Conservation (phyloP, 495 filamentous ascomycete species). For the Barbatosphaeria neglecta region DNA sequence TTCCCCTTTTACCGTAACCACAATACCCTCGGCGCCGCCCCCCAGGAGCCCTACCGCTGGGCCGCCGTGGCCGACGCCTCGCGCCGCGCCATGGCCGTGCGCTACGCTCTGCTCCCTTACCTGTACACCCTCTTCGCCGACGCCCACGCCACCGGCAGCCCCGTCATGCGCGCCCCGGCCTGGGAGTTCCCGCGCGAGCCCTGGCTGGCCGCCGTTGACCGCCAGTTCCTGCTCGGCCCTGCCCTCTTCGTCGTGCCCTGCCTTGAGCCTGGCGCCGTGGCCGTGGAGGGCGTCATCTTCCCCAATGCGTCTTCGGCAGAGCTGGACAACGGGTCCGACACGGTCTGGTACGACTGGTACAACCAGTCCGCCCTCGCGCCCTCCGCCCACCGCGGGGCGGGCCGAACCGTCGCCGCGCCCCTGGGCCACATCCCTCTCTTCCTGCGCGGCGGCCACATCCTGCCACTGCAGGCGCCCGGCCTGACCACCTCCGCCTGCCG, state of each 20-base stretch:
- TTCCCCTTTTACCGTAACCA: constrained; percentile 88
- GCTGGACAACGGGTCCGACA: constrained; percentile 37
- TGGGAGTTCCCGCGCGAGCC: constrained; percentile 82
- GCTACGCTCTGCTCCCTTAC: constrained; percentile 66
- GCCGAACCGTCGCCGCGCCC: constrained; percentile 63
- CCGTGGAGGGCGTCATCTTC: constrained; percentile 67
- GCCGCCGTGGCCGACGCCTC: constrained; percentile 52
- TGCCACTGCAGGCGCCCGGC: constrained; percentile 61
- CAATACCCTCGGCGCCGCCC: constrained; percentile 48
- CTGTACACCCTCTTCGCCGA: constrained; percentile 70
- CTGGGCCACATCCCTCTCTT: constrained; percentile 72
- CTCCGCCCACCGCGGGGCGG: constrained; percentile 43
- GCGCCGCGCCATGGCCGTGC: constrained; percentile 58
- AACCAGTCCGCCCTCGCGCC: constrained; percentile 40
- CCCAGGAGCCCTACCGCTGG: constrained; percentile 75
- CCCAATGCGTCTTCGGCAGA: too few relatives aligned
- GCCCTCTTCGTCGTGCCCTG: constrained; percentile 64
- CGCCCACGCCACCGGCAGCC: constrained; percentile 55
- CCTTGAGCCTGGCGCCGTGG: constrained; percentile 50
- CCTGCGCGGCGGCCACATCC: constrained; percentile 55
- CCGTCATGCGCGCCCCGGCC: constrained; percentile 68
- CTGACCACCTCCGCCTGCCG: constrained; percentile 57
- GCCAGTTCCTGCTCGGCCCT: constrained; percentile 68
- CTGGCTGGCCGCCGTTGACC: constrained; percentile 51
- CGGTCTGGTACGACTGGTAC: constrained; percentile 80